Conservation (phyloP, 2,329 filamentous ascomycete genomes). For the Trichoderma semiorbis region DNA sequence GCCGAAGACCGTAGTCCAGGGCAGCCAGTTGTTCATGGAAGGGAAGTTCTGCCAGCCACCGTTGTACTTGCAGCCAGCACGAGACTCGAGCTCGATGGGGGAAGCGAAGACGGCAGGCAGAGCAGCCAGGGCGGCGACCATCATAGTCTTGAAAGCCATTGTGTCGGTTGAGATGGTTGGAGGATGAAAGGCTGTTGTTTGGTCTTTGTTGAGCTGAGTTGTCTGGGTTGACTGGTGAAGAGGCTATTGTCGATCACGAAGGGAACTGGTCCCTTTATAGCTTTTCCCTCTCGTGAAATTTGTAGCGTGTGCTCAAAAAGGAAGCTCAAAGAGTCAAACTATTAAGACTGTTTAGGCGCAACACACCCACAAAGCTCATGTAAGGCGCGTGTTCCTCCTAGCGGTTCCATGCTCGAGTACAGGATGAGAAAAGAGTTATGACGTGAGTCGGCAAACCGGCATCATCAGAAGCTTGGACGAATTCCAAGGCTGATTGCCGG, state of each 20-base stretch:
- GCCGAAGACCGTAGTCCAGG: neutral
- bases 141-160: conserved; percentile 14
- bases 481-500: neutral
- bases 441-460: conserved; percentile 4
- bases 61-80: neutral
- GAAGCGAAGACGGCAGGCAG: conserved; percentile 1
- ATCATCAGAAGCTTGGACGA: neutral
- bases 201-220: neutral
- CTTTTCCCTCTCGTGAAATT: neutral
- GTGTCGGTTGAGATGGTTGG: neutral
- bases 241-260: neutral
- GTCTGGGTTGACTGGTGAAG: neutral
- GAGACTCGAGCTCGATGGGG: neutral
- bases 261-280: conserved; percentile 6
- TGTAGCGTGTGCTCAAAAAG: neutral
- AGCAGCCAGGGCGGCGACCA: conserved; percentile 10
- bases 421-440: neutral
- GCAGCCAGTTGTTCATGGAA: neutral
- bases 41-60: conserved; percentile 10
- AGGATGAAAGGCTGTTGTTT: neutral
- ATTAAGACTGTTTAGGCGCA: neutral
- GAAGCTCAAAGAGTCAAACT: neutral
- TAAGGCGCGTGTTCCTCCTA: neutral
- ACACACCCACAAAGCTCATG: neutral
- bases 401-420: neutral